Percentiles rank a stretch among this genome's conserved stretches.
These are phyloP conservation scores for Albizia julibrissin DNA, from an alignment of 306 rosid species.

Conservation along the genomic window DNA sequence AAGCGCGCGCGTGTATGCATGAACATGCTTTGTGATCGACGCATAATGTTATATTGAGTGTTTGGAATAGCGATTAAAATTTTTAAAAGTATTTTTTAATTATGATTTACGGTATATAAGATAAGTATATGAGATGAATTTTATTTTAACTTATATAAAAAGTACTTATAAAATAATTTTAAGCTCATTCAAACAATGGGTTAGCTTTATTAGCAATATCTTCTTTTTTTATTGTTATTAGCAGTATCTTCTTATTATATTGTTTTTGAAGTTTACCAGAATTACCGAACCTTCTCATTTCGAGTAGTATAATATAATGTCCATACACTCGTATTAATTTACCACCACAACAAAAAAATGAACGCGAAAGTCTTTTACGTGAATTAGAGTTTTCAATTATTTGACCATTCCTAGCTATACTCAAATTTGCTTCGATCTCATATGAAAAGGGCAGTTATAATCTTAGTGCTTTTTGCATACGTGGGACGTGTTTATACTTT, in stretches of 20 bases:
- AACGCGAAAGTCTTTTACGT: background rate
- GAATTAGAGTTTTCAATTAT: background rate
- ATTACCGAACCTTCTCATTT: background rate
- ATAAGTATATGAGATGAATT: too few relatives aligned
- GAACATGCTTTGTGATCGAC: background rate
- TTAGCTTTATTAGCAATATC: background rate
- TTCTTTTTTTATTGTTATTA: background rate
- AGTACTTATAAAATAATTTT: too few relatives aligned
- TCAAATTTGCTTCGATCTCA: background rate
- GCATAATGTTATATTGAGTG: too few relatives aligned
- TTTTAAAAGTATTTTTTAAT: too few relatives aligned
- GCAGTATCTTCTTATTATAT: background rate
- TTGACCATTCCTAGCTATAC: background rate
- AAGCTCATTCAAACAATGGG: background rate
- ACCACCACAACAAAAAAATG: background rate
- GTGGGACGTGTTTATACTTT: too few relatives aligned
- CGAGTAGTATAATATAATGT: background rate
- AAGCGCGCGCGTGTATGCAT: fast-evolving
- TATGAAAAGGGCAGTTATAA: background rate
- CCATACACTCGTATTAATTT: background rate
- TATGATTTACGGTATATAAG: too few relatives aligned
- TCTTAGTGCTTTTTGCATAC: too few relatives aligned
- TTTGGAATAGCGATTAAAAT: too few relatives aligned
- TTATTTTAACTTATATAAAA: too few relatives aligned
- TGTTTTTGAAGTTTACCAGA: background rate